Base-by-base conservation (phyloP, 768 basidiomycete genomes). In the Daedalea quercina region DNA sequence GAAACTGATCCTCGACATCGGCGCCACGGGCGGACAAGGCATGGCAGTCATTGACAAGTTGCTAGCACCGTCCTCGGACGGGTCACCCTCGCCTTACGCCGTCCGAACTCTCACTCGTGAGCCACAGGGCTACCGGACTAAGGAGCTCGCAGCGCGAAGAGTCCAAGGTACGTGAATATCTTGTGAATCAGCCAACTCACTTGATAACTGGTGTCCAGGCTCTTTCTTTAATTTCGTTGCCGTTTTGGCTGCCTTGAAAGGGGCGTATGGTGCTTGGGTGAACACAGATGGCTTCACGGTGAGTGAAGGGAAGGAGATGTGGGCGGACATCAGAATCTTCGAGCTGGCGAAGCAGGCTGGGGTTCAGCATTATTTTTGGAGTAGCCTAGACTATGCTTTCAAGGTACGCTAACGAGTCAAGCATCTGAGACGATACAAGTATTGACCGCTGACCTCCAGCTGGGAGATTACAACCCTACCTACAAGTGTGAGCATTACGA, bases 11-110 rank as follows among this genome's bases (percentile, higher is more conserved):
- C 66, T 75, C 41, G 72, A 76, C 41, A 70, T 76, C 28, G 75
- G 75, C 37, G 75, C 71, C 8, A 76, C 75, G 34, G 75, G 75
- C 48, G 74, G 73, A 2, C 75, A 77, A 53, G 75, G 75, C 13
- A 60, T 68, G 52, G 66, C 67, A 20, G 71, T 75, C 46, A 67
- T 74, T 33, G 64, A 70, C 47, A 67, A 65, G 24, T 63, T 76
- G 19, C 67, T 76, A 24, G 65, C 64, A 24, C 63, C 67, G 17
- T 57, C 45, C 52, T 56, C 60, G 17, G 68, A 73, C 45, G 73
- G 72, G 7, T 64, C 65, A 19, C 70, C 74, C 0, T 73, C 74
- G 28, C 73, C 73, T 0, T 75, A 73, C 56, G 57, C 61, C 17
- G 67, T 75, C 11, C 73, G 74, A 47, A 74, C 73, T 4, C 64